A percentile compares a stretch with the other conserved stretches of the same genome.
phyloP scores from a whole-genome alignment of 805 yeast genomes.

The Limtongozyma cylindracea region DNA sequence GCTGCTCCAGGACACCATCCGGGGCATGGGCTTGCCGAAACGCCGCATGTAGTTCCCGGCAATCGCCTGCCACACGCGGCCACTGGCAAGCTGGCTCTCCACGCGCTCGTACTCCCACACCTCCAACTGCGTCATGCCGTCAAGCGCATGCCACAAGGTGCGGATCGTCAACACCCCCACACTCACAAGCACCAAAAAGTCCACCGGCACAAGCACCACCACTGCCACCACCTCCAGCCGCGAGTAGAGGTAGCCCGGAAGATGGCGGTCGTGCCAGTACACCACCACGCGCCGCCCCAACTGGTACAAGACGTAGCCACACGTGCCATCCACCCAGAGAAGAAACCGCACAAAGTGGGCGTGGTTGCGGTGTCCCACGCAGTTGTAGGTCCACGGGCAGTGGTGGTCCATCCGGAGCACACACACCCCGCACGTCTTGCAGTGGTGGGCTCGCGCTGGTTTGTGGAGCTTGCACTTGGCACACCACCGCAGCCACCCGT shows the following conservation, averaged over 20 bases:
- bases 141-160: conserved; percentile 24
- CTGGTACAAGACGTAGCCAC: conserved; percentile 18
- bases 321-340: conserved; percentile 30
- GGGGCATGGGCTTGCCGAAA: conserved; percentile 15
- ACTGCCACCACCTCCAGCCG: conserved; percentile 27
- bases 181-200: conserved; percentile 32
- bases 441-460: conserved; percentile 74
- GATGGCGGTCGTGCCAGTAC: conserved; percentile 20
- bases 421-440: conserved; percentile 51
- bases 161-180: conserved; percentile 34
- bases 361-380: conserved; percentile 59
- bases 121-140: conserved; percentile 79
- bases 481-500: conserved; percentile 47
- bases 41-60: conserved; percentile 15
- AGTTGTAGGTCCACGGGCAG: conserved; percentile 79
- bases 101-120: conserved; percentile 78
- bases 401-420: conserved; percentile 88
- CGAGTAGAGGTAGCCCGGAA: conserved; percentile 30
- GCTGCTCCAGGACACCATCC: conserved; percentile 19
- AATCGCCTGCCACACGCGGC: conserved; percentile 24
- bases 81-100: conserved; percentile 33
- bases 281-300: conserved; percentile 12
- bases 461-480: conserved; percentile 45
- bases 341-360: conserved; percentile 67
- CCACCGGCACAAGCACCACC: conserved; percentile 24